Conservation (phyloP, 2,329 filamentous ascomycete genomes). For the Sporothrix phasma region DNA sequence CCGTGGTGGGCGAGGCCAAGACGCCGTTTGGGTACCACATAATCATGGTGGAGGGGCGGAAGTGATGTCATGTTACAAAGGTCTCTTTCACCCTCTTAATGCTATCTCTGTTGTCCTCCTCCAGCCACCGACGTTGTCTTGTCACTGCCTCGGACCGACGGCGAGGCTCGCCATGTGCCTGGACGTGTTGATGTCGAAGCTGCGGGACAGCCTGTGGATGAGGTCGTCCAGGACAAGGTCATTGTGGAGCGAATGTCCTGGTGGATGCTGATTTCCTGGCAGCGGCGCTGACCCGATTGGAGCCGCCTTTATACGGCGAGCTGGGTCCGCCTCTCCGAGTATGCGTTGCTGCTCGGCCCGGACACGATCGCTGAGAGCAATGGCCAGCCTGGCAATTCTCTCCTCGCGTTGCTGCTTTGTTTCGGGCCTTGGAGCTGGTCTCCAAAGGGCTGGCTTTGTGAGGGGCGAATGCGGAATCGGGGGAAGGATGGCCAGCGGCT, state of each 20-base stretch:
- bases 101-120: not conserved
- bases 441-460: not conserved
- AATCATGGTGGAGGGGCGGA: conserved; percentile 60
- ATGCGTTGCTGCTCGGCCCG: not conserved
- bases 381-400: not conserved
- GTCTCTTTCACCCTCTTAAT: not conserved
- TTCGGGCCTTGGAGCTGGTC: not conserved
- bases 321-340: not conserved
- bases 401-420: not conserved
- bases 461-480: not conserved
- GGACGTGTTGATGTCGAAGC: not conserved
- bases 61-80: conserved; percentile 26
- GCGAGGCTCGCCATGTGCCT: not conserved
- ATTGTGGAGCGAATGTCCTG: not conserved
- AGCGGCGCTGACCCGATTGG: not conserved
- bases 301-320: not conserved
- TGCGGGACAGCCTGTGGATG: not conserved
- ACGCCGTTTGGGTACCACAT: conserved; percentile 71
- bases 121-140: not conserved
- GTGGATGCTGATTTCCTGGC: not conserved
- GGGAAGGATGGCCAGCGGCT: not conserved
- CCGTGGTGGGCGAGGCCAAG: conserved; percentile 61
- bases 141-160: not conserved
- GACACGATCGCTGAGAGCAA: not conserved
- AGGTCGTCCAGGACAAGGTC: not conserved